Evolutionary conservation across 2,329 filamentous ascomycete species (phyloP).

Genomic region (Ophiostoma sp.): DNA sequence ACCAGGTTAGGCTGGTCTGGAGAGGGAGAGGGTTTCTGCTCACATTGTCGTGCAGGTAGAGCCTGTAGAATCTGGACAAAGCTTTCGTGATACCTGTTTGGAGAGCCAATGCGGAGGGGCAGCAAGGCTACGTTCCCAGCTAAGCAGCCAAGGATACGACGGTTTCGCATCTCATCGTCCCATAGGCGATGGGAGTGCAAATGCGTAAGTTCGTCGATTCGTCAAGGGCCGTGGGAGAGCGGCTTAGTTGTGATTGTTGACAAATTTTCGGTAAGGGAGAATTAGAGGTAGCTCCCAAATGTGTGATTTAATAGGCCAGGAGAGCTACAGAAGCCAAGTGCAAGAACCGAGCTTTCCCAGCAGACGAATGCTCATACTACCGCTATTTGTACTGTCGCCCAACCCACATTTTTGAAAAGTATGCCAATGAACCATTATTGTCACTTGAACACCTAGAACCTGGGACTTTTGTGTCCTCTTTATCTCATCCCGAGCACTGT

Average conservation of each 20-base stretch:
- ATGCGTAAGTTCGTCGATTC: neutral
- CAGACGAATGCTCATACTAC: too few species aligned
- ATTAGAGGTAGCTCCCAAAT: neutral
- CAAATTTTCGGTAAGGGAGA: neutral
- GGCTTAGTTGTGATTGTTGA: neutral
- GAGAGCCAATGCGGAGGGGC: neutral
- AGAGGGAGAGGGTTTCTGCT: neutral
- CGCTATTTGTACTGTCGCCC: too few species aligned
- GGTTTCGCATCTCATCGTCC: slow-evolving; percentile 31
- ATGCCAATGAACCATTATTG: too few species aligned
- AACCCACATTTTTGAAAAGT: too few species aligned
- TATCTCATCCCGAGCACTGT: too few species aligned
- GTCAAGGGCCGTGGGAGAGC: neutral
- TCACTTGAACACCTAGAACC: neutral
- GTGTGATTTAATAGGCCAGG: neutral
- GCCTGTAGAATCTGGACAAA: neutral
- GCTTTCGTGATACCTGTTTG: neutral
- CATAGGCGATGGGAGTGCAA: neutral
- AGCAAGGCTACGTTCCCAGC: slow-evolving; percentile 19
- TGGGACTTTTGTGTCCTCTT: too few species aligned
- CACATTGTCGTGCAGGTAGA: neutral
- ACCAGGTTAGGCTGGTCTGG: too few species aligned
- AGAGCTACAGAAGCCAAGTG: neutral
- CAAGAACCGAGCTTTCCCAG: neutral
- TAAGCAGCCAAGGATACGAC: slow-evolving; percentile 22